Base-by-base conservation (phyloP, 2,329 filamentous ascomycete species). In the Cercospora sojina region DNA sequence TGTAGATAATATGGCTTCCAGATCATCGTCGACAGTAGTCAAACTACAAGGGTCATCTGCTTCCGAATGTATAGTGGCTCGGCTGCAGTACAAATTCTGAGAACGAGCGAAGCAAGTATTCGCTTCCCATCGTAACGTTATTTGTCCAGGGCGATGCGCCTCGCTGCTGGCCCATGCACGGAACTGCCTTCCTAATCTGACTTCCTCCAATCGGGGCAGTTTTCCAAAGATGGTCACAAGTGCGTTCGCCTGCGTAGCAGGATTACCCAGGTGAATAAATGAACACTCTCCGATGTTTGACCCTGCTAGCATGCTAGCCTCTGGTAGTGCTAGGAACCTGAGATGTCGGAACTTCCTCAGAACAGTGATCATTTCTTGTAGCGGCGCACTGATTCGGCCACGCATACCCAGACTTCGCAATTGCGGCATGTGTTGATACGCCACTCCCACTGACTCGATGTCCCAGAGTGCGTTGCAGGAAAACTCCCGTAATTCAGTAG, bases 391-490 rank as follows among this genome's bases (percentile, higher is more conserved):
- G 1, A 61, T 31, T 16, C 58, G 58, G 2, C 58, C 58, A 7
- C 35, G 38, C 12, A 61, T n/a, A 18, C 58, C 58, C 23, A 61
- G 38, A 49, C 38, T 29, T 31, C 41, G 23, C n/a, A 61, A n/a
- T 27, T 61, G 58, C 9, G 58, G 58, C 41, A 61, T 49, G 25
- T 6, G 3, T 32, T 49, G 20, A n/a, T 61, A 23, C 20, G 27
- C 25, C 23, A 41, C 1, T 10, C 51, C 35, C 32, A 61, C 16
- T 3, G n/a, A 25, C 7, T 18, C 41, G 13, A 31, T n/a, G 23
- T 61, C 58, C 58, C 58, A 61, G 8, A n/a, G 13, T 25, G 58
- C 41, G 41, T 61, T 61, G 25, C 20, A 61, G 8, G 58, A 47
- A n/a, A 61, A 61, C 10, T 41, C 38, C 3, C 41, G 58, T 3